Base-by-base conservation (phyloP, 805 yeast genomes). In the Teunomyces stri region DNA sequence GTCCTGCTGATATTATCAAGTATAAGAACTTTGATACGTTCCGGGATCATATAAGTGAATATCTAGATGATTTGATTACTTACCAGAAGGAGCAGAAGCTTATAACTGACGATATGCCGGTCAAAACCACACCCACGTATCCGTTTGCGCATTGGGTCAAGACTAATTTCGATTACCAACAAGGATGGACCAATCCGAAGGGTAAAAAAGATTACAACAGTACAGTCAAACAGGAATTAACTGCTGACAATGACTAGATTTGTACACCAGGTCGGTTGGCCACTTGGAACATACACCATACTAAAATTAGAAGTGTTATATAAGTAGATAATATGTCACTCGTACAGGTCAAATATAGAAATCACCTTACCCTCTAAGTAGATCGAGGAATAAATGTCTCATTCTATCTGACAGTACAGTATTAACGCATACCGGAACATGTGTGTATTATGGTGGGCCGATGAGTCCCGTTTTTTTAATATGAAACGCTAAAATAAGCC, bases 121-220 rank as follows among this genome's bases (percentile, higher is more conserved):
- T 83, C 20, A 80, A 75, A 54, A 83, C 88, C 0, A 57, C 76
- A 42, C 79, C 83, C 15, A 68, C 80, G 2, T 83, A 83, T 57
- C 89, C 89, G 29, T 83, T 83, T 69, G 87, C 88, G 1, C 72
- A 76, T 56, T 83, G 76, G 76, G 73, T 63, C 4, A 58, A 69
- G 43, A 68, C 75, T 7, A 71, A 69, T 51, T 72, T 64, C 53
- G 75, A 72, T 51, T 61, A 53, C 38, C 61, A 61, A 27, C 67
- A 66, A 50, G 75, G 75, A 31, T 72, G 72, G 70, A 63, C 58
- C 43, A 70, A 70, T 46, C 76, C 76, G 4, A 59, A 65, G 41
- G 53, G 54, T 28, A 60, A 60, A 43, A 34, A 40, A 13, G 57
- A 64, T 48, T 65, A 66, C 48, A 45, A 57, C 18, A 61, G 51